A percentile compares a stretch with the other conserved stretches of the same genome.
Evolutionary conservation across 23 red algal species (phyloP).

Genomic region (Chondrus crispus): DNA sequence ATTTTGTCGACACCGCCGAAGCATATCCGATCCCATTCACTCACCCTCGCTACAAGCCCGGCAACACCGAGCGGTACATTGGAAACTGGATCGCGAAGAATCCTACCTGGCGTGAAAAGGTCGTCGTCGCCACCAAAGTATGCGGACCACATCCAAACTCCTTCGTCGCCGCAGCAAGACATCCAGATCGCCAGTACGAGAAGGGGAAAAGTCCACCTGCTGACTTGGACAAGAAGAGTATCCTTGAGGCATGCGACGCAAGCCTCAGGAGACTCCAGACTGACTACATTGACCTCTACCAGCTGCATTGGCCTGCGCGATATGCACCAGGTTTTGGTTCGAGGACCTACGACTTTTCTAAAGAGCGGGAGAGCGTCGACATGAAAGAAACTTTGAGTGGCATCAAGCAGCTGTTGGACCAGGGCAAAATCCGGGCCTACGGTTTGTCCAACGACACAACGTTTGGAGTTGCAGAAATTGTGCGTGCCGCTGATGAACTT

Average conservation of each 20-base stretch:
- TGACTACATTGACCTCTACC: constrained; percentile 92
- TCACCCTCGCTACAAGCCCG: constrained; percentile 40
- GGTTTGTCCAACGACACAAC: constrained; percentile 91
- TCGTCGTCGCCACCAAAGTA: constrained; percentile 85
- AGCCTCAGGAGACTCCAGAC: constrained; percentile 66
- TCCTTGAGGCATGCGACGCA: constrained; percentile 70
- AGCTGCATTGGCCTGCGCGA: constrained; percentile 95
- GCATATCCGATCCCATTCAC: constrained; percentile 69
- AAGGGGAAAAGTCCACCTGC: constrained; percentile 15
- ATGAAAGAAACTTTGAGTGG: constrained; percentile 53
- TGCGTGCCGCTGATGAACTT: constrained; percentile 28
- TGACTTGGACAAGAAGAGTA: constrained; percentile 26
- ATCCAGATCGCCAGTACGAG: not conserved
- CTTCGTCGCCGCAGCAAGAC: not conserved
- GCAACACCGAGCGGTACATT: constrained; percentile 70
- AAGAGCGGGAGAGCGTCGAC: constrained; percentile 5
- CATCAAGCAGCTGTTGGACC: constrained; percentile 69
- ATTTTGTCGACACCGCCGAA: constrained; percentile 95
- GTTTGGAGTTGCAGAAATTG: constrained; percentile 66
- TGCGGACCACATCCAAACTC: not conserved
- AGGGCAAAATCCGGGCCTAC: constrained; percentile 79
- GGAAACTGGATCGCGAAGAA: constrained; percentile 69
- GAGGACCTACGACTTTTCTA: constrained; percentile 23
- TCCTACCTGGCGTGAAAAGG: constrained; percentile 10
- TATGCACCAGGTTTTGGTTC: constrained; percentile 72